Evolutionary conservation across 345 rosid genomes (phyloP).

Genomic region (Camelina laxa): DNA sequence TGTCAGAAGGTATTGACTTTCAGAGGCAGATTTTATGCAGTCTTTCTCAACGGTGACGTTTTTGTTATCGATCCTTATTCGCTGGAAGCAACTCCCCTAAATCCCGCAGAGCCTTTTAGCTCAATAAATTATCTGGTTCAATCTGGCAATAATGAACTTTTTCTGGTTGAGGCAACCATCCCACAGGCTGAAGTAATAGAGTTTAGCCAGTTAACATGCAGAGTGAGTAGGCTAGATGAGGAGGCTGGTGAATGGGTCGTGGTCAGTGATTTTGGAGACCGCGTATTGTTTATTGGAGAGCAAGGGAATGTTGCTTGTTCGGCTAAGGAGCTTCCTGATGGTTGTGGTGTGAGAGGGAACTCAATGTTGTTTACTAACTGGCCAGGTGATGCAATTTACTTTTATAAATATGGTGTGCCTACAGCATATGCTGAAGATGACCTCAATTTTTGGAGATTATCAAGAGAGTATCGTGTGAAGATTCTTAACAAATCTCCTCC

Average conservation of each 20-base stretch:
- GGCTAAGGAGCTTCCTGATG: conserved; percentile 1
- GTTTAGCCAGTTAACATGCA: not conserved
- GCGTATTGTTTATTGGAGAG: not conserved
- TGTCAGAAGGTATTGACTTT: not conserved
- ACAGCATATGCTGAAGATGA: not conserved
- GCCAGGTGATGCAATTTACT: not conserved
- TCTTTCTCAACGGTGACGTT: not conserved
- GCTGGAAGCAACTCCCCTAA: not conserved
- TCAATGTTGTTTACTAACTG: not conserved
- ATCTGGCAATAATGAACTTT: conserved; percentile 15
- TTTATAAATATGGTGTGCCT: conserved; percentile 10
- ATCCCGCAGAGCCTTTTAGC: not conserved
- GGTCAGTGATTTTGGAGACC: not conserved
- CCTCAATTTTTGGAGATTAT: not conserved
- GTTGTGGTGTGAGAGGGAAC: not conserved
- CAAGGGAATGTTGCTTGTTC: not conserved
- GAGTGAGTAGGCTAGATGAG: conserved; percentile 3
- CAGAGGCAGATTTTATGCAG: not conserved
- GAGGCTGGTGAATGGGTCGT: not conserved
- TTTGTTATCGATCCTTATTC: not conserved
- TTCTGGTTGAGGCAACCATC: not conserved
- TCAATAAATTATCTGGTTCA: not conserved
- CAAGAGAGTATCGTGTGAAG: not conserved
- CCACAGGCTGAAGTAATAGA: not conserved
- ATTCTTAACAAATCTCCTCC: not conserved